phyloP scores from a whole-genome alignment of 2,329 filamentous ascomycete species.

The Fusarium citri region DNA sequence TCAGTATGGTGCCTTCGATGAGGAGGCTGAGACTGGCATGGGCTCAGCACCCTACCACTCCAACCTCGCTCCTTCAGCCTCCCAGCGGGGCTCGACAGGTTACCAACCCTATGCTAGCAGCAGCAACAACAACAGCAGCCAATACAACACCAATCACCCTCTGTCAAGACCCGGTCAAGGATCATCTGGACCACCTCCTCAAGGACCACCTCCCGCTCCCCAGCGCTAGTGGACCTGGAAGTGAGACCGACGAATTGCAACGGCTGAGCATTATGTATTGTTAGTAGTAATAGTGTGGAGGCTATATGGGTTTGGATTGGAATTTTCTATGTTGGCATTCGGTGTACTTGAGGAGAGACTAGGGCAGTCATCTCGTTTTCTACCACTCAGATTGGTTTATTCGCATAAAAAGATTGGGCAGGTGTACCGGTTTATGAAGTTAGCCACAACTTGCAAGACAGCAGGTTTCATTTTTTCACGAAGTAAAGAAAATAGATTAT shows the following conservation, averaged over 20 bases:
- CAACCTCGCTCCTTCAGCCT: conserved; percentile 41
- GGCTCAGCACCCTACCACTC: conserved; percentile 49
- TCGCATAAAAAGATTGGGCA: conserved; percentile 29
- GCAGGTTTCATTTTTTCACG: conserved; percentile 42
- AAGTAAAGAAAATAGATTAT: conserved; percentile 47
- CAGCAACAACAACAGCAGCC: conserved; percentile 22
- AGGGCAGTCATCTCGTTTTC: conserved; percentile 19
- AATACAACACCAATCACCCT: conserved; percentile 40
- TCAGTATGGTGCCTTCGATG: conserved; percentile 54
- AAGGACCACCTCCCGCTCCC: conserved; percentile 45
- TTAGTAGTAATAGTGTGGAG: conserved; percentile 18
- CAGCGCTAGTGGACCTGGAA: conserved; percentile 43
- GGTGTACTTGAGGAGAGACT: conserved; percentile 35
- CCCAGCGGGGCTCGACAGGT: conserved; percentile 35
- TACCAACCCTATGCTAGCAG: conserved; percentile 42
- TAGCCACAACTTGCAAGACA: conserved; percentile 19
- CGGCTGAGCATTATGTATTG: conserved; percentile 26
- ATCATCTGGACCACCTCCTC: conserved; percentile 36
- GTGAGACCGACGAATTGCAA: conserved; percentile 31
- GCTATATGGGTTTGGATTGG: conserved; percentile 12
- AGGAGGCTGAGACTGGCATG: conserved; percentile 56
- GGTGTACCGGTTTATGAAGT: conserved; percentile 36
- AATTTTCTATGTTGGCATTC: conserved; percentile 30
- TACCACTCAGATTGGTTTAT: conserved; percentile 37
- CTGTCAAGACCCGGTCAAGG: conserved; percentile 37